Conservation (phyloP, 2,329 filamentous ascomycete genomes). For the Hirsutella minnesotensis region DNA sequence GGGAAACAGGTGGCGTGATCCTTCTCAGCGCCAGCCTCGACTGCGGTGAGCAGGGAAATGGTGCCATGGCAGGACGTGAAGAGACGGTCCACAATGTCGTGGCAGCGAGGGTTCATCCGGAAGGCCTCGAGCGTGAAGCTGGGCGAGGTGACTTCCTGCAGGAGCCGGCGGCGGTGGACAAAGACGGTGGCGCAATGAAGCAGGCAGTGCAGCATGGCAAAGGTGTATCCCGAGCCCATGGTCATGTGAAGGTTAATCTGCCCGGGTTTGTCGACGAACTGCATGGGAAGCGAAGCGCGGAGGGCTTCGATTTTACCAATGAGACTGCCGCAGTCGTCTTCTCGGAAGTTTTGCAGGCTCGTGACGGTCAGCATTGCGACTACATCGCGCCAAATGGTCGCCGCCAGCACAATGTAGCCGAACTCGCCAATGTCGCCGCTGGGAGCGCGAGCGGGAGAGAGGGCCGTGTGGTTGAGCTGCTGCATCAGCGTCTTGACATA, state of each 20-base stretch:
- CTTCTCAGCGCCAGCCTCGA: slow-evolving; percentile 45
- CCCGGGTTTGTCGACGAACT: slow-evolving; percentile 48
- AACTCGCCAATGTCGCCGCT: slow-evolving; percentile 48
- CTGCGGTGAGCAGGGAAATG: slow-evolving; percentile 40
- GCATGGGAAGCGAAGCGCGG: slow-evolving; percentile 41
- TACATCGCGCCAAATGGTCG: slow-evolving; percentile 49
- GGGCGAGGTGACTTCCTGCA: slow-evolving; percentile 43
- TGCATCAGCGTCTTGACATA: slow-evolving; percentile 43
- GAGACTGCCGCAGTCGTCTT: slow-evolving; percentile 38
- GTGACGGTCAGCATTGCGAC: slow-evolving; percentile 48
- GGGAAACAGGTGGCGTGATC: slow-evolving; percentile 48
- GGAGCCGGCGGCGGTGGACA: slow-evolving; percentile 45
- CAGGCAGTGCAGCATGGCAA: slow-evolving; percentile 50
- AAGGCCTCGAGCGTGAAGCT: slow-evolving; percentile 42
- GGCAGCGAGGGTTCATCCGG: slow-evolving; percentile 35
- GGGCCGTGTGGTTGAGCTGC: slow-evolving; percentile 22
- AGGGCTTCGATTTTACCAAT: slow-evolving; percentile 44
- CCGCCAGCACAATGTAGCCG: slow-evolving; percentile 48
- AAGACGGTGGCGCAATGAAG: slow-evolving; percentile 50
- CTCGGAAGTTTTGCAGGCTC: slow-evolving; percentile 38
- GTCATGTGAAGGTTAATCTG: slow-evolving; percentile 52
- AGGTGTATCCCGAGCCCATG: slow-evolving; percentile 51
- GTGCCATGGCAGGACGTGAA: slow-evolving; percentile 48
- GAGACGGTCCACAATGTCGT: slow-evolving; percentile 43
- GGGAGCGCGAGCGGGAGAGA: slow-evolving; percentile 23